Base-by-base conservation (phyloP, 139 green algal genomes). In the Tetratostichococcus sp. region DNA sequence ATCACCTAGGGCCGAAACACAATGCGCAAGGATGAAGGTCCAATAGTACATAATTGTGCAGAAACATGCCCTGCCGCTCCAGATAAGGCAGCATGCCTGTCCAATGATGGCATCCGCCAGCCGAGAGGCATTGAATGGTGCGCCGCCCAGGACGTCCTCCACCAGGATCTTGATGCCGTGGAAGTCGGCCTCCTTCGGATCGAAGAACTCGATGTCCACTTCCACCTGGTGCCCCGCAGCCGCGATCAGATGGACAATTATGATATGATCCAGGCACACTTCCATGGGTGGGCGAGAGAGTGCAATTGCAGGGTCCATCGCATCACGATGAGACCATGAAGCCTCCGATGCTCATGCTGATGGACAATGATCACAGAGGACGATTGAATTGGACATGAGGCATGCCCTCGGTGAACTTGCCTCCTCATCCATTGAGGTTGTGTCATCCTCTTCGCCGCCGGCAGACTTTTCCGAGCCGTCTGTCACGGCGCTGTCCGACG, bases 141-240 rank as follows among this genome's bases (percentile, higher is more conserved):
- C 69, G 0, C 87, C 92, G 75, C 97, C 92, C 39, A 97, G 82
- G 72, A 92, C 97, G 6, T 59, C 86, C 32, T 77, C 66, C 73
- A 97, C 77, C 72, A 98, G 80, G 1, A 85, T 85, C 57, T 90
- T 93, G 17, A 97, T 74, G 28, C 93, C 93, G 21, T 93, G 91
- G 67, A 93, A 98, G 83, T 97, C 93, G 0, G 77, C 75, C n/a
- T 95, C 90, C 58, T 86, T 77, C 0, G 93, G 92, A 28, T 93
- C 86, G 62, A 91, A 94, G 69, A 98, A 98, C 59, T 95, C 85
- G 72, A 97, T 95, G 42, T 97, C 80, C 0, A 97, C 86, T 30
- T 93, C 75, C 2, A 97, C 72, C 50, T 62, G 50, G 14, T 22
- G 39, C 8, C 14, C 39, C 8, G 14, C 14, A 14, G 39, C 39